Evolutionary conservation across 371 early-diverging fungal species (phyloP).

Genomic region (Lichtheimia hyalospora): DNA sequence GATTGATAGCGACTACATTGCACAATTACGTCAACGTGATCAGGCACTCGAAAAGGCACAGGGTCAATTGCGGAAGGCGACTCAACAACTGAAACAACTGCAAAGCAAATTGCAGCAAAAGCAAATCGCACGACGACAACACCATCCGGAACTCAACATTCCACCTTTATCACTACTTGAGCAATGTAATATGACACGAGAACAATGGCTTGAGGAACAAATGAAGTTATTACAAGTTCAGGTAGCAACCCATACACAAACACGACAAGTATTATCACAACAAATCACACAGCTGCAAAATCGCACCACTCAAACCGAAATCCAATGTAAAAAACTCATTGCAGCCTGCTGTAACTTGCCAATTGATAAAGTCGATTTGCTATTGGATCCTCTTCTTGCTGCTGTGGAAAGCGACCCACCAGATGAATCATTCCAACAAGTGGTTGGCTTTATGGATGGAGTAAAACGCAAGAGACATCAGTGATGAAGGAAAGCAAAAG

Average conservation of each 20-base stretch:
- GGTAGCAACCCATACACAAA: constrained; percentile 46
- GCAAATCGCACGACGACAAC: constrained; percentile 16
- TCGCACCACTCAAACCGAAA: constrained; percentile 54
- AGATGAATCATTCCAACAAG: constrained; percentile 55
- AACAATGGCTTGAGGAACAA: constrained; percentile 33
- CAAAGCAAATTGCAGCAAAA: constrained; percentile 58
- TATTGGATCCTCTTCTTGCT: constrained; percentile 63
- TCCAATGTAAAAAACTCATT: constrained; percentile 71
- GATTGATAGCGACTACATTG: constrained; percentile 64
- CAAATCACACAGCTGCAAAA: constrained; percentile 38
- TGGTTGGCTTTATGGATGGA: constrained; percentile 60
- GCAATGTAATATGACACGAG: constrained; percentile 28
- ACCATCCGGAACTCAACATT: too few species aligned
- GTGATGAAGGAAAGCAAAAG: background rate
- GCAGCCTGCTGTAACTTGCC: constrained; percentile 72
- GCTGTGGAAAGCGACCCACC: constrained; percentile 78
- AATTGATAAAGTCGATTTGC: constrained; percentile 65
- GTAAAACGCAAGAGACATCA: background rate
- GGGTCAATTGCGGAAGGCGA: constrained; percentile 58
- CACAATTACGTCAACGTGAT: constrained; percentile 60
- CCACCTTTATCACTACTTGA: background rate
- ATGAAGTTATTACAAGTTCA: constrained; percentile 39
- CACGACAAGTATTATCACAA: constrained; percentile 41
- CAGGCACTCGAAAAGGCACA: constrained; percentile 64
- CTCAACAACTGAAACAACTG: constrained; percentile 64